These are phyloP conservation scores for Rhododendron simsii DNA, from an alignment of 148 eudicot genomes.

Conservation along the genomic window DNA sequence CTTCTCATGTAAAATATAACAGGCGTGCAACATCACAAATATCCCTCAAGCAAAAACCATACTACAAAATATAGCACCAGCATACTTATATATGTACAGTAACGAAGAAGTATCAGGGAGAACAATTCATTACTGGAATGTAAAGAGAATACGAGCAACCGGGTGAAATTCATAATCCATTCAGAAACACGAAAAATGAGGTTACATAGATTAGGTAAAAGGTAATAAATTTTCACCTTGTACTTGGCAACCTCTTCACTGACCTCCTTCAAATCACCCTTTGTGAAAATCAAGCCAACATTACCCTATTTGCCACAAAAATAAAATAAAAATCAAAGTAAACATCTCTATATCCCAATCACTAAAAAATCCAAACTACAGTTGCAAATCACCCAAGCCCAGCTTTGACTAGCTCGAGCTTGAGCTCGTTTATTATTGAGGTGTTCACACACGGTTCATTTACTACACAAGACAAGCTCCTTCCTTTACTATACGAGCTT, in stretches of 20 bases:
- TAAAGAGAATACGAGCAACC: neutral
- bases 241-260: constrained; percentile 46
- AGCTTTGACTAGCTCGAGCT: neutral
- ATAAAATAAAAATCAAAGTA: neutral
- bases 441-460: no score
- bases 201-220: neutral
- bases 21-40: neutral
- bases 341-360: neutral
- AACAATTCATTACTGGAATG: neutral
- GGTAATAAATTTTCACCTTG: constrained; percentile 20
- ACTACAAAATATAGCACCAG: neutral
- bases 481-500: neutral
- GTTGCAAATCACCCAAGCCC: neutral
- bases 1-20: neutral
- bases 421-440: no score
- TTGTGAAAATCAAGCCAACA: constrained; percentile 45
- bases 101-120: neutral
- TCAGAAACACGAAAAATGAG: neutral
- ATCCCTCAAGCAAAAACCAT: neutral
- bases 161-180: neutral
- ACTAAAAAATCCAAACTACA: neutral
- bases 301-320: constrained; percentile 24
- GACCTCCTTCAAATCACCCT: constrained; percentile 49
- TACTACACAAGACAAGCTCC: neutral
- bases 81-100: neutral